These are phyloP conservation scores for Mycotypha africana DNA, from an alignment of 371 early-diverging fungal species.

Conservation along the genomic window DNA sequence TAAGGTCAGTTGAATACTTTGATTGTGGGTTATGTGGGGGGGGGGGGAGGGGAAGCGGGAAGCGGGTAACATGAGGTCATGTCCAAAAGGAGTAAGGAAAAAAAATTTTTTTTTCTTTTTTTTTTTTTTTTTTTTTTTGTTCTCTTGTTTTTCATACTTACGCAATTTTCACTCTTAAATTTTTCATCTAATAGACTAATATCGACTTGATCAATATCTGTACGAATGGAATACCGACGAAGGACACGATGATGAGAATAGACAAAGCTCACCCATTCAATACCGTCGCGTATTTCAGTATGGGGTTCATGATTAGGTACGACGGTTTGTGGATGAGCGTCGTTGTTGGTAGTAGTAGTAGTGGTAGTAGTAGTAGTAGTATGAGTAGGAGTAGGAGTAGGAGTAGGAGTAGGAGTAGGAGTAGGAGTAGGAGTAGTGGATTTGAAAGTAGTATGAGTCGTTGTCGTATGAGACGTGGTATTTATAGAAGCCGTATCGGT, in stretches of 20 bases:
- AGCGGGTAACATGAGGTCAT: too few relatives aligned
- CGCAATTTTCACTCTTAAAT: conserved; percentile 29
- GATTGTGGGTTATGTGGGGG: background rate
- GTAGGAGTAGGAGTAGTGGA: too few relatives aligned
- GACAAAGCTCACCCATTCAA: conserved; percentile 59
- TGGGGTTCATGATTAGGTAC: conserved; percentile 20
- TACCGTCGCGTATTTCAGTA: conserved; percentile 36
- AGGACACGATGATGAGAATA: conserved; percentile 55
- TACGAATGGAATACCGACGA: conserved; percentile 66
- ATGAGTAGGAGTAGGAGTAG: background rate
- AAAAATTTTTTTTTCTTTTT: too few relatives aligned
- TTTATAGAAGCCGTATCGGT: conserved; percentile 8
- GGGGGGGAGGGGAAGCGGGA: too few relatives aligned
- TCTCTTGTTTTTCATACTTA: too few relatives aligned
- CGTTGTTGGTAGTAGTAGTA: background rate
- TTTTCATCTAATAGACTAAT: conserved; percentile 17
- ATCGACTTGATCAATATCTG: conserved; percentile 66
- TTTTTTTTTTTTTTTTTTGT: too few relatives aligned
- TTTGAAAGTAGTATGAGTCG: conserved; percentile 5
- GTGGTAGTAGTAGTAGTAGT: background rate
- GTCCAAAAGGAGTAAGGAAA: too few relatives aligned
- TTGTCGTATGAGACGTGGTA: background rate
- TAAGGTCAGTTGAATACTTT: background rate
- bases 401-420: background rate
- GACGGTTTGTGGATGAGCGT: conserved; percentile 5